Conservation (phyloP, 2,329 filamentous ascomycete genomes). For the Erysiphe neolycopersici region DNA sequence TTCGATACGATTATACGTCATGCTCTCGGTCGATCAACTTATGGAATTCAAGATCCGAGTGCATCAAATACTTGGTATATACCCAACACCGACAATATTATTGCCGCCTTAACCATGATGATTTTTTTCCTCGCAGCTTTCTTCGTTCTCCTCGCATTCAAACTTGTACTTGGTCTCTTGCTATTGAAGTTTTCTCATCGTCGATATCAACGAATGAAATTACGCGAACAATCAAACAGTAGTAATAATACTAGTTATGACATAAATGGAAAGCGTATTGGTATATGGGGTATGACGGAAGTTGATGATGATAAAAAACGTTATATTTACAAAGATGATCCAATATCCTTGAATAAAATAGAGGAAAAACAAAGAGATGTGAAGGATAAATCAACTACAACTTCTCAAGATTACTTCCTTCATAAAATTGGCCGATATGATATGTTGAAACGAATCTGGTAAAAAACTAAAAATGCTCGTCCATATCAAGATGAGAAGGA, state of each 20-base stretch:
- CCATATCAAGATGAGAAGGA: too few species aligned
- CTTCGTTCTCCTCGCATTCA: slow-evolving; percentile 57
- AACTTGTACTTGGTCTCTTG: slow-evolving; percentile 69
- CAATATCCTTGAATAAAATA: slow-evolving; percentile 35
- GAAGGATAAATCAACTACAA: slow-evolving; percentile 25
- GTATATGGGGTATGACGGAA: slow-evolving; percentile 66
- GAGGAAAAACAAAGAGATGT: slow-evolving; percentile 35
- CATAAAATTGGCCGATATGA: slow-evolving; percentile 56
- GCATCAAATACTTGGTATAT: slow-evolving; percentile 13
- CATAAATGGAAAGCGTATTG: slow-evolving; percentile 47
- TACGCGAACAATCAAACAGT: slow-evolving; percentile 22
- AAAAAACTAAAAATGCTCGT: not conserved
- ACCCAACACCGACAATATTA: slow-evolving; percentile 34
- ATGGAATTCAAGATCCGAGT: slow-evolving; percentile 19
- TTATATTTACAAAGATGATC: slow-evolving; percentile 70
- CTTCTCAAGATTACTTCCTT: slow-evolving; percentile 24
- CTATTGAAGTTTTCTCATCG: slow-evolving; percentile 55
- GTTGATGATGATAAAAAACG: slow-evolving; percentile 65
- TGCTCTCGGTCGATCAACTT: slow-evolving; percentile 48
- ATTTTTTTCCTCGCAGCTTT: slow-evolving; percentile 68
- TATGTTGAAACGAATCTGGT: slow-evolving; percentile 98
- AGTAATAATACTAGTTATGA: slow-evolving; percentile 23
- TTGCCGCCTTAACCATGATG: slow-evolving; percentile 56
- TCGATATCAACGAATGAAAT: slow-evolving; percentile 56
- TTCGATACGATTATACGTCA: slow-evolving; percentile 55